Base-by-base conservation (phyloP, 192 early-diverging fungal genomes). In the Coemansia sp. region DNA sequence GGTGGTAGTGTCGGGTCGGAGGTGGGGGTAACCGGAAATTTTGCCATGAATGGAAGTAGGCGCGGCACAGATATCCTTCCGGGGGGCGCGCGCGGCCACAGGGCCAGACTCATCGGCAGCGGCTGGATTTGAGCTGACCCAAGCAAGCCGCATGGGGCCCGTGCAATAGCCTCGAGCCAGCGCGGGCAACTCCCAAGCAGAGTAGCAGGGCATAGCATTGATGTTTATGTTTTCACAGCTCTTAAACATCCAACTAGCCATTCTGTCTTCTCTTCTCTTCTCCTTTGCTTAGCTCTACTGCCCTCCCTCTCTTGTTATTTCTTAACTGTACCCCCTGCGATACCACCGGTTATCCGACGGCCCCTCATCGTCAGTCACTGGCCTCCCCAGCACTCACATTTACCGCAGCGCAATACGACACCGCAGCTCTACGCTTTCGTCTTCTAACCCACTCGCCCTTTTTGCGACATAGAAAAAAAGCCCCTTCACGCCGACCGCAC, bases 181-280 rank as follows among this genome's bases (percentile, higher is more conserved):
- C 14, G 43, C 43, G 17, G 43, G 43, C 17, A 17, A 17, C 43
- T 44, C 4, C 43, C 14, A 5, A 53, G 50, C 19, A 21, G 50
- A 53, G 19, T 6, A 37, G 50, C 19, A 21, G 50, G 26, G 19
- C 16, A 37, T 16, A 16, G 35, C 32, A 19, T 59, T 59, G 57
- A 59, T 59, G 35, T 59, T 59, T 59, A n/a, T 59, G 57, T 59
- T 59, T 59, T 68, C 49, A 23, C 26, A 17, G 55, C 42, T 57
- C 38, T 67, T 67, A 67, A 67, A 57, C 66, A 46, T 46, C 59
- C 57, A 55, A 9, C 32, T 28, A 19, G 19, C 17, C 35, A 28
- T 62, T 72, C 58, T 57, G 50, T 49, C 35, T 35, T 71, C 59
- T 64, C 52, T 26, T 26, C 26, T 62, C 60, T 33, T 42, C 46